Conservation (phyloP, 2,329 filamentous ascomycete species). For the Paraphoma chrysanthemicola region DNA sequence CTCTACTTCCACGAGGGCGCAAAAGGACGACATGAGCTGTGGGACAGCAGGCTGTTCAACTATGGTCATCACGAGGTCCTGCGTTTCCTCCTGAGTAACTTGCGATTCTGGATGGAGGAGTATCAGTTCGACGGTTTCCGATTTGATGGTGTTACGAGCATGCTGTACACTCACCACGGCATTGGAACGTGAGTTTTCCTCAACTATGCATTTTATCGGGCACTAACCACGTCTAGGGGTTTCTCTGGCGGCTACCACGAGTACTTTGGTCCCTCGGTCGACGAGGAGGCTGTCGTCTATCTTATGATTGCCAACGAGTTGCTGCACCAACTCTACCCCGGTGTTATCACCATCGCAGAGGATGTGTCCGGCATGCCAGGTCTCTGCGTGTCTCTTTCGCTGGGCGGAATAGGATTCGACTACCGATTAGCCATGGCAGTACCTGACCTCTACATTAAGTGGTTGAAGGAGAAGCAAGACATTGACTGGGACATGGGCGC, state of each 20-base stretch:
- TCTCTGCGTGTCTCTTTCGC: constrained; percentile 82
- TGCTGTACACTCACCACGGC: constrained; percentile 95
- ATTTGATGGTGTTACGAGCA: constrained; percentile 97
- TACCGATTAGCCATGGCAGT: constrained; percentile 98
- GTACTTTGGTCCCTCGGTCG: constrained; percentile 88
- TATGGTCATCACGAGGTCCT: constrained; percentile 94
- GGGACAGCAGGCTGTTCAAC: constrained; percentile 97
- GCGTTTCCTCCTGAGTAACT: constrained; percentile 92
- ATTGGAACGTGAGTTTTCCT: constrained; percentile 81
- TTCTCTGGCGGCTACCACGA: constrained; percentile 99
- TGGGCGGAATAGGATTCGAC: constrained; percentile 95
- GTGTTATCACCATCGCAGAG: constrained; percentile 90
- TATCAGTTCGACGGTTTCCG: constrained; percentile 96
- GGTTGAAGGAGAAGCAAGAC: constrained; percentile 91
- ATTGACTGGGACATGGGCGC: constrained; percentile 88
- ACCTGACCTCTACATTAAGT: constrained; percentile 99
- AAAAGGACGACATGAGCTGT: constrained; percentile 87
- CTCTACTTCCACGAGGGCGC: constrained; percentile 91
- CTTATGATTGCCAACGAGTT: constrained; percentile 97
- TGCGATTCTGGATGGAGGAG: constrained; percentile 99
- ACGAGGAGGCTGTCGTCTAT: constrained; percentile 93
- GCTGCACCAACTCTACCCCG: constrained; percentile 87
- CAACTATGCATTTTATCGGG: background rate
- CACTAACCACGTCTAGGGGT: constrained; percentile 64
- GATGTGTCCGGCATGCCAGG: constrained; percentile 99